These are phyloP conservation scores for Fusarium oligoseptatum DNA, from an alignment of 2,329 filamentous ascomycete species.

Conservation along the genomic window DNA sequence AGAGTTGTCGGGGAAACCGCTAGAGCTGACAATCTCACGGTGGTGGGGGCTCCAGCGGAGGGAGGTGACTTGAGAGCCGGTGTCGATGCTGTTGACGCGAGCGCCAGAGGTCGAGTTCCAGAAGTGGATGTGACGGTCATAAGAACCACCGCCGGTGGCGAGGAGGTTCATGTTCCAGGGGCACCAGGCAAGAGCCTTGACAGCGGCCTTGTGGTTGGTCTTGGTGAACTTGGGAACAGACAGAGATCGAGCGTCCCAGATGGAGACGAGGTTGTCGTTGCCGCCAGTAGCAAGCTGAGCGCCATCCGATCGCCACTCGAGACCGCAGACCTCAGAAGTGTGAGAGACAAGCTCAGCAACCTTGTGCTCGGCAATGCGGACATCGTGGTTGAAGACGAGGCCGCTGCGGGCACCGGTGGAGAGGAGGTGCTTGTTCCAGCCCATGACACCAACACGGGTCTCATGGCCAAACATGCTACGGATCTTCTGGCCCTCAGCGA, in stretches of 20 bases:
- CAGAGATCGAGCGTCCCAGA: conserved; percentile 97
- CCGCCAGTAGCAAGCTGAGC: conserved; percentile 97
- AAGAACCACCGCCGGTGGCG: conserved; percentile 94
- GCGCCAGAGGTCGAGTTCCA: conserved; percentile 99
- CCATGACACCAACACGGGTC: conserved; percentile 96
- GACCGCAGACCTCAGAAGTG: conserved; percentile 96
- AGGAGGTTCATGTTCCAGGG: conserved; percentile 98
- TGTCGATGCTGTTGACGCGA: conserved; percentile 98
- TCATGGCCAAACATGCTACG: conserved; percentile 99
- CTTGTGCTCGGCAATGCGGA: conserved; percentile 98
- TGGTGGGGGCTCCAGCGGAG: conserved; percentile 97
- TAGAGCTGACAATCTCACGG: conserved; percentile 97
- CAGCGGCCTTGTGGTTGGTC: conserved; percentile 98
- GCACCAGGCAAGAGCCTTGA: conserved; percentile 99
- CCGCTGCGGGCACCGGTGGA: conserved; percentile 96
- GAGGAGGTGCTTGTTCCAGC: conserved; percentile 98
- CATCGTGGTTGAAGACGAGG: conserved; percentile 98
- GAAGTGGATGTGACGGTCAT: conserved; percentile 99
- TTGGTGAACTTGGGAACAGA: conserved; percentile 98
- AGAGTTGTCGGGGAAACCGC: conserved; percentile 99
- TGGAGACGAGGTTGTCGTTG: conserved; percentile 98
- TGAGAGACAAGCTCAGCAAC: conserved; percentile 96
- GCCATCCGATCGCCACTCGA: conserved; percentile 97
- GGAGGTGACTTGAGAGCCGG: conserved; percentile 95
- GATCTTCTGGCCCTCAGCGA: conserved; percentile 93